phyloP scores from a whole-genome alignment of 108 stramenopile species.

The Skeletonema tropicum region DNA sequence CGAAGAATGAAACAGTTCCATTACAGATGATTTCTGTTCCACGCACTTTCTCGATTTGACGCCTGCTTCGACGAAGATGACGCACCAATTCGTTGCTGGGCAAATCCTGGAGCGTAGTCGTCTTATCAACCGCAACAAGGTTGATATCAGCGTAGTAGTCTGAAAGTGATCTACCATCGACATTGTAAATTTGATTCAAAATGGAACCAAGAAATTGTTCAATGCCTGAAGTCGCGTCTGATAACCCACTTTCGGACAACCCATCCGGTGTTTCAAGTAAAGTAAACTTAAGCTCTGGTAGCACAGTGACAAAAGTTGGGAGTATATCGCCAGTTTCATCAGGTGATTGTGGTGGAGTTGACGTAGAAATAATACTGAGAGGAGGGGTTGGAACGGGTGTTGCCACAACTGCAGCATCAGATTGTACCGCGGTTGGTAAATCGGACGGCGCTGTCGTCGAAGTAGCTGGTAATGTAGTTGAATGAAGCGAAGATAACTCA shows the following conservation, averaged over 20 bases:
- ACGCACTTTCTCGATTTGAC: not conserved
- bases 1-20: conserved; percentile 11
- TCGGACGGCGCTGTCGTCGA: no score
- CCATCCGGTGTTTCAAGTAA: conserved; percentile 8
- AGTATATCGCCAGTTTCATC: not conserved
- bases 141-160: not conserved
- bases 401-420: not conserved
- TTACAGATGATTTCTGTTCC: conserved; percentile 16
- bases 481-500: not conserved
- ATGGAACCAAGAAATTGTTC: conserved; percentile 7
- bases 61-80: not conserved
- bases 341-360: not conserved
- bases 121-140: conserved; percentile 1
- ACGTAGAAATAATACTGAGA: not conserved
- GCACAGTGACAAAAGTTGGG: not conserved
- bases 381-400: not conserved
- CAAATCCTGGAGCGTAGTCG: not conserved
- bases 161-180: conserved; percentile 3
- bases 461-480: not conserved
- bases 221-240: conserved; percentile 4
- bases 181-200: conserved; percentile 10
- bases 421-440: not conserved
- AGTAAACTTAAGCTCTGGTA: conserved; percentile 14
- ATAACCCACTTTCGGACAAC: conserved; percentile 15
- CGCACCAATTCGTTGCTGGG: not conserved